Base-by-base conservation (phyloP, 2,329 filamentous ascomycete genomes). In the Aspergillus niger region DNA sequence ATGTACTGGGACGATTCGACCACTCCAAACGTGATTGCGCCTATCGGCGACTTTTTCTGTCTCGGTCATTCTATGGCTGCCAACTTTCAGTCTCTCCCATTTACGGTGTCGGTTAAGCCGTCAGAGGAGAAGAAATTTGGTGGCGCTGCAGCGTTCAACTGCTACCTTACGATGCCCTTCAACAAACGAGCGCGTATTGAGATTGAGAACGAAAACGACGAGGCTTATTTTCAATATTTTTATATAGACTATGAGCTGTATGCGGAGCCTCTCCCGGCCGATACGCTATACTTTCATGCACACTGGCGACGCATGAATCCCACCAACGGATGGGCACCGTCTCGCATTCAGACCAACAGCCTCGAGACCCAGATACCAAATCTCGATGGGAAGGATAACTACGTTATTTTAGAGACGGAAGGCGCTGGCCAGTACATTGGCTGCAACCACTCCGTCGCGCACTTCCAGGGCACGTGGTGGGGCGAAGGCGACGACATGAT, bases 401-500 rank as follows among this genome's bases (percentile, higher is more conserved):
- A 74, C 55, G 65, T 69, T 13, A 68, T 75, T 49, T 63, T 74
- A 1, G 73, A 75, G 55, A 74, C 72, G 1, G 62, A 65, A 26
- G 72, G 72, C 8, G 67, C 70, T 2, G 73, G 73, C 4, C 61
- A 66, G 3, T 74, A 68, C 55, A 72, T 75, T 20, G 73, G 72
- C 44, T 74, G 70, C 65, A 75, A 75, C 48, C 73, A 75, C 53
- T 72, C 67, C 15, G 72, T 75, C 13, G 49, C 60, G 3, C 73
- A 75, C 54, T 71, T 69, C 51, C 73, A 75, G 60, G 72, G 70
- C 10, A 74, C 72, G 3, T 75, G 72, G 72, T 75, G 72, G 72
- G 72, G 72, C 6, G 72, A 75, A 47, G 72, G 72, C 57, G 72
- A 75, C 59, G 72, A 74, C 52, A 73, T 75, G 70, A 74, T 75